phyloP scores from a whole-genome alignment of 2,329 filamentous ascomycete genomes.

The Neoarthrinium moseri region DNA sequence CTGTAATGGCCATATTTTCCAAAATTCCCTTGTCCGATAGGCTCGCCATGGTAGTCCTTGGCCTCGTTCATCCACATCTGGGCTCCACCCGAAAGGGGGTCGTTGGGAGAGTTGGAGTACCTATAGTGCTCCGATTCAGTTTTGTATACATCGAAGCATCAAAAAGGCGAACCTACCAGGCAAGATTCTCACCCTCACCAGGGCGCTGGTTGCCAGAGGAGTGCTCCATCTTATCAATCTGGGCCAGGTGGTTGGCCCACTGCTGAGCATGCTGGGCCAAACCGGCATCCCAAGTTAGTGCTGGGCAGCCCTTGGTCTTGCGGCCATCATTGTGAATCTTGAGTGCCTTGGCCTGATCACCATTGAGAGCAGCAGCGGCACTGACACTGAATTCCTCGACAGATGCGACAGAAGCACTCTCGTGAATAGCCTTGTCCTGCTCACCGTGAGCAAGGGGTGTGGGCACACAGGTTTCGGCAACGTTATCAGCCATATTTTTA shows the following conservation, averaged over 20 bases:
- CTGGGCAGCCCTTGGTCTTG: slow-evolving; percentile 19
- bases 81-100: not conserved
- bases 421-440: too few species aligned
- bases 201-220: slow-evolving; percentile 24
- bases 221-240: slow-evolving; percentile 26
- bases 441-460: too few species aligned
- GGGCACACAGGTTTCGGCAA: too few species aligned
- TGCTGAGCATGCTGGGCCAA: slow-evolving; percentile 24
- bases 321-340: slow-evolving; percentile 26
- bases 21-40: slow-evolving; percentile 32
- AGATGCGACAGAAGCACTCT: too few species aligned
- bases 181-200: slow-evolving; percentile 34
- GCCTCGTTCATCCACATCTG: slow-evolving; percentile 30
- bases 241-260: slow-evolving; percentile 28
- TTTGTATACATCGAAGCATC: not conserved
- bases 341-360: slow-evolving; percentile 24
- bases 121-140: slow-evolving; percentile 17
- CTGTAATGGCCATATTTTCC: slow-evolving; percentile 32
- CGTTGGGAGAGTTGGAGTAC: slow-evolving; percentile 17
- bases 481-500: too few species aligned
- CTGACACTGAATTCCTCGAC: not conserved
- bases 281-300: slow-evolving; percentile 26
- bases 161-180: slow-evolving; percentile 5
- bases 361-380: slow-evolving; percentile 12
- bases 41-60: slow-evolving; percentile 30